These are phyloP conservation scores for Chloris gayana DNA, from an alignment of 176 grass and related monocot genomes.

Conservation along the genomic window DNA sequence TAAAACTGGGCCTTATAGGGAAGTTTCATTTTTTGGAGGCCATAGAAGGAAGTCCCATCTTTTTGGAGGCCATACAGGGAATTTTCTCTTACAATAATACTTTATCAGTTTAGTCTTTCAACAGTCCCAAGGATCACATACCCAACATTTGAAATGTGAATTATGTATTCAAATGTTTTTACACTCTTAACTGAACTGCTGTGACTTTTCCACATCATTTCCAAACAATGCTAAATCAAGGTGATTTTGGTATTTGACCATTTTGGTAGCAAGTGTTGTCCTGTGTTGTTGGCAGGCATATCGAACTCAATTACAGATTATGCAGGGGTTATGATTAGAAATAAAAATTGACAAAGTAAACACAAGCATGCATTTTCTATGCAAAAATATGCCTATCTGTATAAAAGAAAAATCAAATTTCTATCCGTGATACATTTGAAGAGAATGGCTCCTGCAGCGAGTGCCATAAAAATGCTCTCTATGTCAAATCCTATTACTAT, in stretches of 20 bases:
- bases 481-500: slow-evolving; percentile 51
- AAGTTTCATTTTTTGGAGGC: too few species aligned
- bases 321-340: neutral
- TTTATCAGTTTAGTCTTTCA: neutral
- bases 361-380: neutral
- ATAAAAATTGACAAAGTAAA: slow-evolving; percentile 5
- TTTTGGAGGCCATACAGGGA: too few species aligned
- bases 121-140: neutral
- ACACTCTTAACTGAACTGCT: neutral
- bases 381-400: slow-evolving; percentile 23
- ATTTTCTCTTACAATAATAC: neutral
- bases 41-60: too few species aligned
- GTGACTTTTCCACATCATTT: neutral
- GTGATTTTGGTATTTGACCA: neutral
- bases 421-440: slow-evolving; percentile 16
- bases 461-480: slow-evolving; percentile 41
- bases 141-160: neutral
- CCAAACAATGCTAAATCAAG: slow-evolving; percentile 15
- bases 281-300: neutral
- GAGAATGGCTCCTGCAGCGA: slow-evolving; percentile 1
- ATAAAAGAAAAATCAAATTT: slow-evolving; percentile 29
- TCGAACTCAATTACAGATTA: neutral
- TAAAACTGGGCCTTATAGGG: too few species aligned
- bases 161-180: neutral
- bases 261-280: neutral